Base-by-base conservation (phyloP, 2,329 filamentous ascomycete genomes). In the Trichoderma brevicompactum region DNA sequence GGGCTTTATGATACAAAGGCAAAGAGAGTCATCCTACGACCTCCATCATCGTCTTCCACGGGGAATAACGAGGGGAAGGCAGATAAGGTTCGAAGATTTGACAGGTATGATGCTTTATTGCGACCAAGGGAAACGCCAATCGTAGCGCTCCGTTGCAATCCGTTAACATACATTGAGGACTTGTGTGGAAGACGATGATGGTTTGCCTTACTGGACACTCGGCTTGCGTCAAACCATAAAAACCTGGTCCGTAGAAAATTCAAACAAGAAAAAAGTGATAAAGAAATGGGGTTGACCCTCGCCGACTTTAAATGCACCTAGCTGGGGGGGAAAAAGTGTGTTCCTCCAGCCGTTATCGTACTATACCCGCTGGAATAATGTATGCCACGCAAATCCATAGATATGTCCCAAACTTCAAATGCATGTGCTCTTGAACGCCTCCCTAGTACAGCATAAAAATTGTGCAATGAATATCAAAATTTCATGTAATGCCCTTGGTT, bases 101-200 rank as follows among this genome's bases (percentile, higher is more conserved):
- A 74, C 74, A 70, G 74, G 74, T 73, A 75, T 75, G 70, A 66
- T 77, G 74, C 72, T 79, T 77, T 79, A 76, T 80, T 80, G 74
- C 77, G 75, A 78, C 76, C 76, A 76, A 74, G 71, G 70, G 72
- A 74, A 73, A 72, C 72, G 71, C 70, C 69, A 66, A 72, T 72
- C 68, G 68, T 71, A 70, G 72, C 71, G 75, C 70, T 72, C 70
- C 68, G 70, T 71, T 28, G 74, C 69, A 74, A 75, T 72, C 70
- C 76, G 78, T 88, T 89, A 89, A 88, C 86, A 82, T 89, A 89
- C 87, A 89, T 28, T 78, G 80, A 78, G 79, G 74, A 73, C 72
- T 44, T 76, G 79, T 79, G 80, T 83, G 82, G 85, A 89, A 87
- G 86, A 88, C 85, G 86, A 88, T 87, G 86, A 87, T 87, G 84